Evolutionary conservation across 768 basidiomycete genomes (phyloP).

Genomic region (Tubosaeta sp.): DNA sequence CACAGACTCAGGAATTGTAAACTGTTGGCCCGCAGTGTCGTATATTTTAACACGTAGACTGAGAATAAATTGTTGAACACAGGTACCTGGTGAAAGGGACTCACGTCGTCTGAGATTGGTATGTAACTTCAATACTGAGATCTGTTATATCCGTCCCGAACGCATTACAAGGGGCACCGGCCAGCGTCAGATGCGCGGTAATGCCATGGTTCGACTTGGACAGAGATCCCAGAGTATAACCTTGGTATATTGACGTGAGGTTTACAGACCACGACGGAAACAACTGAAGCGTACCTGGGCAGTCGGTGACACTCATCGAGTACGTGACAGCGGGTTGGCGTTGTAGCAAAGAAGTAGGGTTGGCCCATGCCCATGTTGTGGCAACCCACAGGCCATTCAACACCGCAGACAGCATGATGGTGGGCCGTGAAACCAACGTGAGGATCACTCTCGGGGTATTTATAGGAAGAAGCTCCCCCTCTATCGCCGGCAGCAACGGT

Average conservation of each 20-base stretch:
- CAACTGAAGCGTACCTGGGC: too few relatives aligned
- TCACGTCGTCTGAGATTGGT: conserved; percentile 53
- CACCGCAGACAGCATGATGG: too few relatives aligned
- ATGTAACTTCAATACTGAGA: conserved; percentile 63
- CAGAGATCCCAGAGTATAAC: conserved; percentile 50
- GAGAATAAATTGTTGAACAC: too few relatives aligned
- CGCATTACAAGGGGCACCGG: conserved; percentile 56
- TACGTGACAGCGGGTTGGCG: too few relatives aligned
- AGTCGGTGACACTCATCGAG: too few relatives aligned
- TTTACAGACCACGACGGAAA: not conserved
- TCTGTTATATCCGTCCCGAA: conserved; percentile 57
- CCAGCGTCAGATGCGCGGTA: conserved; percentile 49
- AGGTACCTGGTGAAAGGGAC: conserved; percentile 5
- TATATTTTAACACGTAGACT: conserved; percentile 68
- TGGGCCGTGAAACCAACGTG: too few relatives aligned
- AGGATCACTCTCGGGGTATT: too few relatives aligned
- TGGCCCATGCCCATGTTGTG: too few relatives aligned
- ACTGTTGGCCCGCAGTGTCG: conserved; percentile 59
- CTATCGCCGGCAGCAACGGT: too few relatives aligned
- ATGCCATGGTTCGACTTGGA: conserved; percentile 44
- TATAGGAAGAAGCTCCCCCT: too few relatives aligned
- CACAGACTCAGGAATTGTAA: conserved; percentile 56
- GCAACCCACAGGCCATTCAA: too few relatives aligned
- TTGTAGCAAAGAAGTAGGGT: too few relatives aligned
- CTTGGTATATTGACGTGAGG: conserved; percentile 26